Evolutionary conservation across 352 stramenopile species (phyloP), one percentile per base, ranked within the genome.

Genomic region (Globisporangium mamillatum): DNA sequence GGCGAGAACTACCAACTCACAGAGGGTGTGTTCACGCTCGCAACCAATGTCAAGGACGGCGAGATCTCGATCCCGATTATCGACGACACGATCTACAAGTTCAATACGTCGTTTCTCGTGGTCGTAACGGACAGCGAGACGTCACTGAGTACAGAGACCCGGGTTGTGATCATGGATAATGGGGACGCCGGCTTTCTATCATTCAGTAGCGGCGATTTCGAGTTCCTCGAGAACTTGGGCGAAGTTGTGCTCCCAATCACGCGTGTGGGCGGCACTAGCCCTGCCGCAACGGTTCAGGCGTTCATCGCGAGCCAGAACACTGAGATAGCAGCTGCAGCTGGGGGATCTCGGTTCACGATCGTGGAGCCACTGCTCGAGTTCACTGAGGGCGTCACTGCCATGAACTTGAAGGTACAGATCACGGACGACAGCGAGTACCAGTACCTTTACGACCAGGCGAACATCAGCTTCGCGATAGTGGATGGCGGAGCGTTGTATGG

Each of bases 141-240:
- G 2, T 25, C 27, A 2, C 48, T 70, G 7, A 24, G 60, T 29
- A 83, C 68, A 3, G 60, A 71, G 16, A 84, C 82, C 1, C 73
- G 48, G 1, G 63, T 91, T 10, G 55, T 69, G 16, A 65, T 91
- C 7, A 36, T 58, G 6, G 82, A 91, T 27, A 77, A 91, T 60
- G 79, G 79, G 1, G 81, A 91, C 48, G 82, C 80, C 12, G 82
- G 82, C 10, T 79, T 69, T 22, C 64, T 91, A 27, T 78, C 74
- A 1, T 91, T 91, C 63, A 59, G 25, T 3, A 56, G 60, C 18
- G 4, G 67, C 29, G 29, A 54, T 4, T 64, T 72, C n/a, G 14
- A 9, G 0, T 57, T 75, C 14, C 66, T 82, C 7, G 82, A 90
- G 56, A 85, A 78, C 62, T 60, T 56, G 9, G 75, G 69, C 12